These are phyloP conservation scores for Suhomyces panamericanus DNA, from an alignment of 1,139 yeast genomes.

Conservation along the genomic window DNA sequence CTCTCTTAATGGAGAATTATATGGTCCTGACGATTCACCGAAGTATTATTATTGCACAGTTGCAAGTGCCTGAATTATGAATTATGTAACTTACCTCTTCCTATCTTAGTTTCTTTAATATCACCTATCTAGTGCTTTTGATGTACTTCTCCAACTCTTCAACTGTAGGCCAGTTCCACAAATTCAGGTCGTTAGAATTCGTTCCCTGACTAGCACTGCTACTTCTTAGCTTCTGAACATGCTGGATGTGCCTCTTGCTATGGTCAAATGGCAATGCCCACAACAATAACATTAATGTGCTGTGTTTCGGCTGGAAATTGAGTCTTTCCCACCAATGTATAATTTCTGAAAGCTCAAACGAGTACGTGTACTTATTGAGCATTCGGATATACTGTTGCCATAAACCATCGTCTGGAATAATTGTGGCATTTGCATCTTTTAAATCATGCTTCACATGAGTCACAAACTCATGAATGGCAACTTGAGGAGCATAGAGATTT, in stretches of 20 bases:
- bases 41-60: too few species aligned
- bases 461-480: constrained; percentile 61
- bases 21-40: too few species aligned
- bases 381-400: constrained; percentile 56
- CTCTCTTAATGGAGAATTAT: too few species aligned
- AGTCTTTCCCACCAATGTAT: constrained; percentile 62
- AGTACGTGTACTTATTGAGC: constrained; percentile 48
- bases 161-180: constrained; percentile 19
- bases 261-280: constrained; percentile 42
- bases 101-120: too few species aligned
- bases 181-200: background rate
- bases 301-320: constrained; percentile 44
- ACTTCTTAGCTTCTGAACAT: constrained; percentile 30
- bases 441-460: constrained; percentile 24
- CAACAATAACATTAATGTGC: constrained; percentile 38
- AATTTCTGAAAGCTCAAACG: constrained; percentile 51
- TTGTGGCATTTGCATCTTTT: constrained; percentile 20
- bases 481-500: constrained; percentile 55
- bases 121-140: background rate
- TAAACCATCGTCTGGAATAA: constrained; percentile 48
- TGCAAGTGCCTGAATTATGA: too few species aligned
- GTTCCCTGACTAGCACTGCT: constrained; percentile 13
- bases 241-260: constrained; percentile 41
- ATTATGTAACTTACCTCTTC: too few species aligned
- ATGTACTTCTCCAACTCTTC: constrained; percentile 11